phyloP scores from a whole-genome alignment of 2,329 filamentous ascomycete species.

The Ophiocordyceps unilateralis region DNA sequence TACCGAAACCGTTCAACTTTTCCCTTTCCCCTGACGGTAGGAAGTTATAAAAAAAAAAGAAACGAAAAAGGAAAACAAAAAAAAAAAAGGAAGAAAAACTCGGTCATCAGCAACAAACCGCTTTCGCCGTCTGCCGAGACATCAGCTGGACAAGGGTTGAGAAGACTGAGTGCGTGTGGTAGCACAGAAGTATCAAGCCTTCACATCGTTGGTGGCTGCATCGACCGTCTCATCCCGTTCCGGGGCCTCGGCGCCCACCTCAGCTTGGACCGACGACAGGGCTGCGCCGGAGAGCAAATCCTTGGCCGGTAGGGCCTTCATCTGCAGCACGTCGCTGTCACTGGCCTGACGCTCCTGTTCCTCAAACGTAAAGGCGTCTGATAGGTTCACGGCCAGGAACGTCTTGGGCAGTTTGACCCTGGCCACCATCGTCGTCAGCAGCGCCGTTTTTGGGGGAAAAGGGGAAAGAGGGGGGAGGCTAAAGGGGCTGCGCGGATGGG shows the following conservation, averaged over 20 bases:
- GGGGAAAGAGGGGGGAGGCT: no score
- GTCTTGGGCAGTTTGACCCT: conserved; percentile 51
- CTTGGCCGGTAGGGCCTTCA: conserved; percentile 20
- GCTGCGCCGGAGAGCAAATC: conserved; percentile 8
- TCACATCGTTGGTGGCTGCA: no score
- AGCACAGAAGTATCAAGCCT: no score
- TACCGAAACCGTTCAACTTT: no score
- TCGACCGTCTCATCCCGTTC: not conserved
- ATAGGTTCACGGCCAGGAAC: conserved; percentile 47
- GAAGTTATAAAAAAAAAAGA: no score
- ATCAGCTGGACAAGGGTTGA: not conserved
- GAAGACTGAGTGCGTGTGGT: not conserved
- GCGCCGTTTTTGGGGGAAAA: no score
- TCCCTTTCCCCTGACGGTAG: no score
- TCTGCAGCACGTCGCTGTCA: conserved; percentile 30
- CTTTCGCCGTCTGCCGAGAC: not conserved
- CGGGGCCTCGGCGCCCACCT: not conserved
- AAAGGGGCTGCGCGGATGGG: no score
- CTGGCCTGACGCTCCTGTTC: conserved; percentile 33
- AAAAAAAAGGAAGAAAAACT: not conserved
- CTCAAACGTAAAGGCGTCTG: conserved; percentile 43
- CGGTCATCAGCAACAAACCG: not conserved
- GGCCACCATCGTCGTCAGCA: conserved; percentile 2
- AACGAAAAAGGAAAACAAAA: no score
- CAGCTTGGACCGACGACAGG: not conserved